Percentiles rank a stretch among this genome's conserved stretches.
phyloP scores from a whole-genome alignment of 1,284 basidiomycete genomes.

The Erythrobasidium hasegawianum region DNA sequence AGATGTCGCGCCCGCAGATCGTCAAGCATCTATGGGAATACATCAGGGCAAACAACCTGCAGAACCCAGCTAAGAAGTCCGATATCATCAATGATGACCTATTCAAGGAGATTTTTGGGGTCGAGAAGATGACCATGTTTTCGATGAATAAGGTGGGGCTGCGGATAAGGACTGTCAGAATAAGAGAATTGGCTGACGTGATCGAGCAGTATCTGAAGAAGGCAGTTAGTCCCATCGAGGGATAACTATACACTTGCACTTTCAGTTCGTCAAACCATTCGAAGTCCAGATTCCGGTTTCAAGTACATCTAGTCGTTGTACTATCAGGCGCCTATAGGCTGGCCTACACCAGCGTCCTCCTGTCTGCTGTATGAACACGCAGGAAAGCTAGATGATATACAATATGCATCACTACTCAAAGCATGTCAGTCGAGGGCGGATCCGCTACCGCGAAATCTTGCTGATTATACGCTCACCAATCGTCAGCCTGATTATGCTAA shows the following conservation, averaged over 20 bases:
- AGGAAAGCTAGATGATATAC: too few species aligned
- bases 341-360: too few species aligned
- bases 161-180: neutral
- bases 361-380: too few species aligned
- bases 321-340: too few species aligned
- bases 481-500: too few species aligned
- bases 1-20: constrained; percentile 33
- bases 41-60: constrained; percentile 24
- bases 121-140: constrained; percentile 35
- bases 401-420: too few species aligned
- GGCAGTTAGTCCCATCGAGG: constrained; percentile 23
- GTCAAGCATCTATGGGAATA: constrained; percentile 33
- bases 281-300: too few species aligned
- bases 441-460: too few species aligned
- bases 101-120: constrained; percentile 33
- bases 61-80: constrained; percentile 29
- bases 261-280: neutral
- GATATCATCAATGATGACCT: constrained; percentile 33
- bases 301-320: too few species aligned
- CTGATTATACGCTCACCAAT: too few species aligned
- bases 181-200: neutral
- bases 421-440: neutral
- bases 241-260: neutral
- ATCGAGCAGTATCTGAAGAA: constrained; percentile 28
- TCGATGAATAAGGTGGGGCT: constrained; percentile 29